A percentile compares a stretch with the other conserved stretches of the same genome.
These are phyloP conservation scores for Carex parvula DNA, from an alignment of 176 grass and related monocot genomes.

Conservation along the genomic window DNA sequence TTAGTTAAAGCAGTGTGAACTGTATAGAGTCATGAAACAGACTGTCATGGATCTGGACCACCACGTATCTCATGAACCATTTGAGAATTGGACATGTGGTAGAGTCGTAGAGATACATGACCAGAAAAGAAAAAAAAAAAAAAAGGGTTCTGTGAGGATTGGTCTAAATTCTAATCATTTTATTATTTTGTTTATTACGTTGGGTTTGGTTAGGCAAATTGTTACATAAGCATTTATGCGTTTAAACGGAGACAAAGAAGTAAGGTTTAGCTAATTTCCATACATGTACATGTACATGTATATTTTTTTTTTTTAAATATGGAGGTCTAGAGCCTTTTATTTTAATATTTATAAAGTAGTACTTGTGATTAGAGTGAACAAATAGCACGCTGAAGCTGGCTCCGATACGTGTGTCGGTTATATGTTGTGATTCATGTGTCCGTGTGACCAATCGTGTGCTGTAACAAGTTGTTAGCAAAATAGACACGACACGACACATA, in stretches of 20 bases:
- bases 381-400: too few species aligned
- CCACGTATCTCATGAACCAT: background rate
- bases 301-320: too few species aligned
- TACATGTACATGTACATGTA: too few species aligned
- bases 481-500: too few species aligned
- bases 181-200: background rate
- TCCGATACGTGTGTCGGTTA: too few species aligned
- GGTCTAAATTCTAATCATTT: background rate
- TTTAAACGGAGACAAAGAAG: background rate
- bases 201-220: background rate
- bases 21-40: background rate
- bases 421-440: too few species aligned
- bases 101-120: background rate
- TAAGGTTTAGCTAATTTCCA: background rate
- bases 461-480: too few species aligned
- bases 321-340: too few species aligned
- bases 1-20: conserved; percentile 20
- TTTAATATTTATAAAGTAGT: too few species aligned
- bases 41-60: background rate
- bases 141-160: background rate
- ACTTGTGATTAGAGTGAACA: too few species aligned
- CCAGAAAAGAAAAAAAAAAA: background rate
- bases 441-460: too few species aligned
- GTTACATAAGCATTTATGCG: background rate
- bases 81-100: background rate